Base-by-base conservation (phyloP, 306 rosid species). In the Trifolium subterraneum region DNA sequence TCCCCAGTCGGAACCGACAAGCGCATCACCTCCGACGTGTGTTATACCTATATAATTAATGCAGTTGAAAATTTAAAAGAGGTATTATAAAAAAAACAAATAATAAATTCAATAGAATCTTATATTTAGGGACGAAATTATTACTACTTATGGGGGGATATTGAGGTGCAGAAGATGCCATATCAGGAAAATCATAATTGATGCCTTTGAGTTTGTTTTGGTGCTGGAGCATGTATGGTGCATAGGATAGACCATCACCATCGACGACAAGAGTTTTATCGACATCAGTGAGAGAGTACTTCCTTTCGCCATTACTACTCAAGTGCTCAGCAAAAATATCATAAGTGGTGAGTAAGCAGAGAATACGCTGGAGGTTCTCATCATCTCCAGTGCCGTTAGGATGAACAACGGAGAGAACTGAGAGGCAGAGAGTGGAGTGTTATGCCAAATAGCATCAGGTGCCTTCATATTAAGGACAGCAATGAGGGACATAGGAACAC, bases 401-500 rank as follows among this genome's bases (percentile, higher is more conserved):
- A 27, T 82, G 84, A 48, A 84, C 35, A 10, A 71, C 81, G 0
- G 79, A 2, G 6, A 92, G 84, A 41, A 92, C 64, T 90, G 77
- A 1, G 90, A 50, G 22, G 96, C 85, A 20, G 92, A 74, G 71
- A 92, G 85, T 2, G 97, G 96, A 11, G 73, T 11, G 78, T 92
- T 89, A 68, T 82, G 83, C 93, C 93, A 88, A 51, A 92, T 85
- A 54, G 93, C 87, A 1, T 89, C 90, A 8, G 96, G 63, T 31
- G 89, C 87, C 42, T 87, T 88, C 80, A 92, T 91, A 38, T 86
- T 92, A 16, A 84, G 88, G 65, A 87, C 69, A 60, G 92, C 92
- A 44, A 79, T 84, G 18, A 92, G 93, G 22, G 96, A 92, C 93
- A 89, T 89, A n/a, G 97, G 97, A 8, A 82, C 96, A 64, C 96